A percentile compares a stretch with the other conserved stretches of the same genome.
phyloP scores from a whole-genome alignment of 257 asterid genomes.

The Lavandula angustifolia region DNA sequence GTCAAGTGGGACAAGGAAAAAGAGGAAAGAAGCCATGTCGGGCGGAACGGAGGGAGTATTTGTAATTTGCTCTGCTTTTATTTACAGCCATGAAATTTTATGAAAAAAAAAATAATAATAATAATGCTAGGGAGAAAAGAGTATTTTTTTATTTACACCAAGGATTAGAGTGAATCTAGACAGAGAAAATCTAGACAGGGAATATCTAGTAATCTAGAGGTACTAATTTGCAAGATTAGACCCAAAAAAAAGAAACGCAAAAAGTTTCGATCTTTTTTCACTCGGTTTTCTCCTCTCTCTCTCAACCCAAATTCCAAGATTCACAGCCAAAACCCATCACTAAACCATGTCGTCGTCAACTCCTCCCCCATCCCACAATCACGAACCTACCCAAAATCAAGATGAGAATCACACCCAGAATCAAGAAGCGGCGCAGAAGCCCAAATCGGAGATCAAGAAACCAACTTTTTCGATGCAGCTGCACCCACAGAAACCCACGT shows the following conservation, averaged over 20 bases:
- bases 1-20: too few species aligned
- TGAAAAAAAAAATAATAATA: too few species aligned
- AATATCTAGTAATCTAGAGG: constrained; percentile 19
- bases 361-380: constrained; percentile 38
- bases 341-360: constrained; percentile 45
- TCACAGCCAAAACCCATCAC: constrained; percentile 20
- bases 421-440: constrained; percentile 26
- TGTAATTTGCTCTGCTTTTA: too few species aligned
- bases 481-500: constrained; percentile 41
- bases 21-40: too few species aligned
- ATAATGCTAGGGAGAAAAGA: too few species aligned
- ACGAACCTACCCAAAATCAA: constrained; percentile 30
- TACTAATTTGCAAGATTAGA: constrained; percentile 11
- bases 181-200: constrained; percentile 28
- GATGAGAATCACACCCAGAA: constrained; percentile 2
- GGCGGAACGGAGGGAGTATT: too few species aligned
- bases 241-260: neutral
- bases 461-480: constrained; percentile 35
- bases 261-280: constrained; percentile 23
- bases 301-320: constrained; percentile 29
- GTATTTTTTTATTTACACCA: neutral
- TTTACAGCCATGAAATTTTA: too few species aligned
- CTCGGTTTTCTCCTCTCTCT: neutral
- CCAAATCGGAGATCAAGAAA: constrained; percentile 49
- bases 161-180: constrained; percentile 28